A percentile compares a stretch with the other conserved stretches of the same genome.
Evolutionary conservation across 495 filamentous ascomycete genomes (phyloP).

Genomic region (Pyrenula massariospora): DNA sequence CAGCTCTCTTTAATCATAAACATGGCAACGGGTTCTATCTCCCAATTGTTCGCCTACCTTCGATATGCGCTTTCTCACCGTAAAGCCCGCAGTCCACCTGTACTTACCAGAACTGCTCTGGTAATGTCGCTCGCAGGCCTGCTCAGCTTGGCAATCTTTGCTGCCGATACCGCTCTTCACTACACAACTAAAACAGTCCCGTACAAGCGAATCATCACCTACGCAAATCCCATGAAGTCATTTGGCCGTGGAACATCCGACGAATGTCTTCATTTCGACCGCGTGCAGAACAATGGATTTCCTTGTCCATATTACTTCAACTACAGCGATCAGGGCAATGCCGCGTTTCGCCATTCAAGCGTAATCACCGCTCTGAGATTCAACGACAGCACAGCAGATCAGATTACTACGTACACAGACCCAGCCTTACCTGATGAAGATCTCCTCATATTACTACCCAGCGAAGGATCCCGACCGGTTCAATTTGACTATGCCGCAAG

Average conservation of each 20-base stretch:
- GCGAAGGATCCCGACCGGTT: neutral
- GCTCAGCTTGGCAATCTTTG: neutral
- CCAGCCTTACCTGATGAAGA: neutral
- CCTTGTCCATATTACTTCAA: neutral
- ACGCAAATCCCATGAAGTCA: neutral
- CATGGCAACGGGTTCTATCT: neutral
- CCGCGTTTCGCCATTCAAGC: neutral
- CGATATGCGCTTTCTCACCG: neutral
- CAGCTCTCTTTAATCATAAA: neutral
- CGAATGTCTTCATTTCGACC: neutral
- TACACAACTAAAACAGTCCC: neutral
- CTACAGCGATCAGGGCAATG: neutral
- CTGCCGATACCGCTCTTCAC: neutral
- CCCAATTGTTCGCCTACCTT: neutral
- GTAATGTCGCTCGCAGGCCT: neutral
- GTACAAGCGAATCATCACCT: neutral
- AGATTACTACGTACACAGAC: neutral
- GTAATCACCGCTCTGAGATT: neutral
- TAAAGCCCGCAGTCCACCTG: neutral
- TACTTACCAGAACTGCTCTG: neutral
- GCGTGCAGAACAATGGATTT: neutral
- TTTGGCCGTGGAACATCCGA: neutral
- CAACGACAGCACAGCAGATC: neutral
- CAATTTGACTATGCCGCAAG: neutral
- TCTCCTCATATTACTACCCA: neutral